Conservation (phyloP, 2,329 filamentous ascomycete species). For the Fusarium nurragi region DNA sequence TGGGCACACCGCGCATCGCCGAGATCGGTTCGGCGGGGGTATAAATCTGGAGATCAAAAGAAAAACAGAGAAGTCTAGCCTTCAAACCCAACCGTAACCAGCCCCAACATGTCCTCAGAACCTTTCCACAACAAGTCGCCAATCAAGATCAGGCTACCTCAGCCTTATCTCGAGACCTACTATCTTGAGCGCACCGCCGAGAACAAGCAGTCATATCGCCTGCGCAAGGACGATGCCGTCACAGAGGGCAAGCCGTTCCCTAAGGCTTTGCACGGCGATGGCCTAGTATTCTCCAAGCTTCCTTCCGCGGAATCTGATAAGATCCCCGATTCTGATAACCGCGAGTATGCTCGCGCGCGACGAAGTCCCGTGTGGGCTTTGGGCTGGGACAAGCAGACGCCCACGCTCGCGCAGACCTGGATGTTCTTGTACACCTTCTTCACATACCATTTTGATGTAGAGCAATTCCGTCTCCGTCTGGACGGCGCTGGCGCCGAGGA, state of each 20-base stretch:
- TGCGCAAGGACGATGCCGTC: constrained; percentile 34
- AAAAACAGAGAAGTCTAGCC: neutral
- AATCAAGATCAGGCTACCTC: constrained; percentile 56
- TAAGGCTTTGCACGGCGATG: constrained; percentile 34
- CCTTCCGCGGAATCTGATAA: constrained; percentile 37
- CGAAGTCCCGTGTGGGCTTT: constrained; percentile 57
- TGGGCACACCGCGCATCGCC: constrained; percentile 13
- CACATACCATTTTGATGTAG: constrained; percentile 41
- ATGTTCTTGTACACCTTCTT: constrained; percentile 60
- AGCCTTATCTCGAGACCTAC: constrained; percentile 41
- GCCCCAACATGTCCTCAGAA: constrained; percentile 33
- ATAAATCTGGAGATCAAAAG: constrained; percentile 36
- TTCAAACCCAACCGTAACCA: constrained; percentile 7
- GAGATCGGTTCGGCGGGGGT: constrained; percentile 24
- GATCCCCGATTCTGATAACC: constrained; percentile 46
- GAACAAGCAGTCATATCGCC: constrained; percentile 29
- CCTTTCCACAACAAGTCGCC: constrained; percentile 35
- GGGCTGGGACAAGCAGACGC: constrained; percentile 52
- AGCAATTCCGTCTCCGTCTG: constrained; percentile 39
- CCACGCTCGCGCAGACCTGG: constrained; percentile 60
- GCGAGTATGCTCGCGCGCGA: constrained; percentile 60
- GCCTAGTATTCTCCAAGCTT: constrained; percentile 32
- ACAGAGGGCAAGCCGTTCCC: constrained; percentile 34
- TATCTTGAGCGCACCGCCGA: constrained; percentile 31
- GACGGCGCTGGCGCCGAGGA: constrained; percentile 30